These are phyloP conservation scores for Thermothelomyces thermophilus DNA, from an alignment of 2,329 filamentous ascomycete genomes.

Conservation along the genomic window DNA sequence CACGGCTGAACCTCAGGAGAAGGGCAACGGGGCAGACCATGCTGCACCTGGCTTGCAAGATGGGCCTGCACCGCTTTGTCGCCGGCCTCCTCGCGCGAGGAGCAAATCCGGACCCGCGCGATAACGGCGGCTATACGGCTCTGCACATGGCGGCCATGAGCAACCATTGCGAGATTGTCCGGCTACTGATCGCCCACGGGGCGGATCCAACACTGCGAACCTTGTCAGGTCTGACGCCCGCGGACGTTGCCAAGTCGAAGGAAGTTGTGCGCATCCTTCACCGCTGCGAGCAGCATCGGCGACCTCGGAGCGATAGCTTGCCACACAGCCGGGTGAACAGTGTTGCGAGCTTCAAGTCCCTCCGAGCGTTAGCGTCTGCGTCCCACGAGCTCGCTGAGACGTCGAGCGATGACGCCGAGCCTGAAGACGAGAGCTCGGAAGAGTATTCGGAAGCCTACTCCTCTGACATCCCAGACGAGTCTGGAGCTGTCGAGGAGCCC, in stretches of 20 bases:
- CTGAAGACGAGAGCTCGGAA: constrained; percentile 37
- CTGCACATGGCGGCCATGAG: constrained; percentile 76
- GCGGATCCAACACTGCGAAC: constrained; percentile 66
- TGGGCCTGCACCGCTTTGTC: constrained; percentile 69
- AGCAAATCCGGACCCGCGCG: constrained; percentile 67
- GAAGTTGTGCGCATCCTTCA: constrained; percentile 59
- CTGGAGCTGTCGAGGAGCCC: constrained; percentile 35
- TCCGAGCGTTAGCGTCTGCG: constrained; percentile 53
- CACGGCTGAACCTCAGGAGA: constrained; percentile 56
- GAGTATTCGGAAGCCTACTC: constrained; percentile 40
- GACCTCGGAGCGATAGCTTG: constrained; percentile 60
- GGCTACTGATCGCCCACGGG: constrained; percentile 64
- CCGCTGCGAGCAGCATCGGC: constrained; percentile 53
- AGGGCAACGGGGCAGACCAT: constrained; percentile 67
- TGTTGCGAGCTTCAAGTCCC: constrained; percentile 49
- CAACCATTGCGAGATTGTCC: constrained; percentile 67
- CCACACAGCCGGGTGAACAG: constrained; percentile 59
- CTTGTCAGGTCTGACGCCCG: constrained; percentile 61
- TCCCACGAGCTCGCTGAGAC: constrained; percentile 35
- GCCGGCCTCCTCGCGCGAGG: constrained; percentile 70
- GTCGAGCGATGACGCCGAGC: constrained; percentile 35
- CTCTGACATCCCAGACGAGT: constrained; percentile 23
- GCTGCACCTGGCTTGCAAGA: constrained; percentile 69
- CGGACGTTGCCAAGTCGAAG: constrained; percentile 62
- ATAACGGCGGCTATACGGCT: constrained; percentile 74